These are phyloP conservation scores for Ceratorhiza oryzae-sativae DNA, from an alignment of 1,284 basidiomycete genomes.

Conservation along the genomic window DNA sequence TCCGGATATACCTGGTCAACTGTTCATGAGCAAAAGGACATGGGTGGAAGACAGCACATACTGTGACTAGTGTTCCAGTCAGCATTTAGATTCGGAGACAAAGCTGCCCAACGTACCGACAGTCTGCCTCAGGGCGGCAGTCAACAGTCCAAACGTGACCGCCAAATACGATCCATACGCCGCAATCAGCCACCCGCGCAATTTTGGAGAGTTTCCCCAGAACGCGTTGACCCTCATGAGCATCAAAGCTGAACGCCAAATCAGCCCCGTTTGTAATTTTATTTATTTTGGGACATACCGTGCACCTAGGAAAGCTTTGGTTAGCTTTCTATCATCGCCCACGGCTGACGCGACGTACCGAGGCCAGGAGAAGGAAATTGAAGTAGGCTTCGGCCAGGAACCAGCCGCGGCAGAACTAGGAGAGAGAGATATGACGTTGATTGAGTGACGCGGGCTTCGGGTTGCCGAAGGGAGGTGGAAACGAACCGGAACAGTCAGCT, in stretches of 20 bases:
- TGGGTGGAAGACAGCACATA: neutral
- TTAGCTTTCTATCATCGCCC: neutral
- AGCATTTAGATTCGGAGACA: neutral
- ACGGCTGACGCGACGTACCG: neutral
- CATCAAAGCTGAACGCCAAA: neutral
- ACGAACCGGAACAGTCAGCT: neutral
- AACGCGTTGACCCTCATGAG: slow-evolving; percentile 28
- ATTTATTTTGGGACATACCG: neutral
- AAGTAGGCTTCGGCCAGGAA: slow-evolving; percentile 23
- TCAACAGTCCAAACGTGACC: slow-evolving; percentile 15
- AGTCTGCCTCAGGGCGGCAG: slow-evolving; percentile 14
- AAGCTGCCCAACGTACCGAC: slow-evolving; percentile 16
- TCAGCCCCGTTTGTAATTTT: neutral
- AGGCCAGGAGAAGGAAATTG: slow-evolving; percentile 31
- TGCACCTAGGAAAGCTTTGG: slow-evolving; percentile 4
- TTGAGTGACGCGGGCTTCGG: neutral
- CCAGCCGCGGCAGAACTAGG: slow-evolving; percentile 29
- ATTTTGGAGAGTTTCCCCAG: neutral
- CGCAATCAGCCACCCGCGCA: neutral
- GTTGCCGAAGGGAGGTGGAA: too few species aligned
- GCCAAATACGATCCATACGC: slow-evolving; percentile 19
- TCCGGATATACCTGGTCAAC: slow-evolving; percentile 7
- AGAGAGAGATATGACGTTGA: neutral
- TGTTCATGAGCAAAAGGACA: neutral
- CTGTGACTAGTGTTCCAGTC: neutral